Evolutionary conservation across 2,329 filamentous ascomycete genomes (phyloP), one percentile per base, ranked within the genome.

Genomic region (Xenoacremonium recifei): DNA sequence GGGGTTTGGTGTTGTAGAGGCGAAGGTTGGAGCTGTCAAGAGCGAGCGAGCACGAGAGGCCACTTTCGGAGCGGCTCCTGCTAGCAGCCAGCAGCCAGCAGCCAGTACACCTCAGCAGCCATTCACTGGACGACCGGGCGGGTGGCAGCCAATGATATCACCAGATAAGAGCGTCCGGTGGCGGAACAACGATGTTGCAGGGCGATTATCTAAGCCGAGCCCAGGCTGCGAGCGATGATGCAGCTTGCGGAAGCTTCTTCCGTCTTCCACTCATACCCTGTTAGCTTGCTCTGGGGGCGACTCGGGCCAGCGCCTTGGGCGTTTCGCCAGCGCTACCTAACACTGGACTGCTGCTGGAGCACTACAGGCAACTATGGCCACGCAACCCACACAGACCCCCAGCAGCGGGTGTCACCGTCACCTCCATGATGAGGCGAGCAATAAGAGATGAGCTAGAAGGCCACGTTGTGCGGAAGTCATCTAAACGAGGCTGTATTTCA

Each of bases 101-200:
- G 42, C 42, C 23, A 39, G 53, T 50, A 51, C n/a, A n/a, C n/a
- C n/a, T n/a, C n/a, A n/a, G n/a, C 51, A 50, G 50, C 46, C 49
- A 57, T 55, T 55, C 55, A 58, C 55, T 54, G 53, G 51, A 44
- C 40, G 50, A 51, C 50, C 47, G 37, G 40, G 29, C 29, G 15
- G 36, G 35, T 42, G 48, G 50, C 49, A 41, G 53, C 65, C 65
- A 68, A 68, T 68, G 57, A 61, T 54, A 64, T 51, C 50, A 53
- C 54, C 45, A 37, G 5, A 51, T 45, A 50, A 51, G 53, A 45
- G 56, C 50, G 32, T 30, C 36, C 53, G 62, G 59, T n/a, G 48
- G 41, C 66, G 66, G 66, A 68, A 62, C 42, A 69, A 65, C 50
- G 42, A 61, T 67, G 51, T 53, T 64, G 49, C 65, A 51, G 32